Evolutionary conservation across 768 basidiomycete genomes (phyloP).

Genomic region (Phaffia australis): DNA sequence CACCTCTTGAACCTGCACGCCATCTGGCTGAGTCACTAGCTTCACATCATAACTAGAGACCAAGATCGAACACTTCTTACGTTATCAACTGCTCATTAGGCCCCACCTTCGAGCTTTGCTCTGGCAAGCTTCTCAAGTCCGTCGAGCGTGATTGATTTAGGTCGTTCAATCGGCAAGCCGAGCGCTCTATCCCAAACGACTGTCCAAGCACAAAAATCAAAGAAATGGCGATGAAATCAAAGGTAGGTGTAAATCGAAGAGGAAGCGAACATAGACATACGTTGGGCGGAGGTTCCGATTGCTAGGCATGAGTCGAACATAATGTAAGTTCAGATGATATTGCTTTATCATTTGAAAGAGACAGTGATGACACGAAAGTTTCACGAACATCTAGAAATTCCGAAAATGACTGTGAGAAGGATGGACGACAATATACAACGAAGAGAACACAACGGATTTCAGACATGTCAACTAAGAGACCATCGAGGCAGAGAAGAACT

Average conservation of each 20-base stretch:
- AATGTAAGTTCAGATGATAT: neutral
- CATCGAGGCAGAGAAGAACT: conserved; percentile 54
- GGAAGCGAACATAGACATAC: conserved; percentile 43
- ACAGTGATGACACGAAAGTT: too few species aligned
- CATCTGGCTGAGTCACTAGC: too few species aligned
- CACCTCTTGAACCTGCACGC: too few species aligned
- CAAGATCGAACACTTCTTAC: too few species aligned
- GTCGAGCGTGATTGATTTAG: conserved; percentile 48
- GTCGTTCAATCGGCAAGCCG: conserved; percentile 75
- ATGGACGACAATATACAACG: too few species aligned
- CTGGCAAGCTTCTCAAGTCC: conserved; percentile 1
- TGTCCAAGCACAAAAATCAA: conserved; percentile 35
- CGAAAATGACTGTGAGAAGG: conserved; percentile 94
- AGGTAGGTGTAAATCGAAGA: conserved; percentile 49
- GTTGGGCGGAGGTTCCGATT: conserved; percentile 65
- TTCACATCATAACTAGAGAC: too few species aligned
- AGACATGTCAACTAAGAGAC: neutral
- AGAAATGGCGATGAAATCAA: conserved; percentile 94
- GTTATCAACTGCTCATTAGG: too few species aligned
- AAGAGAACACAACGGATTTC: conserved; percentile 49
- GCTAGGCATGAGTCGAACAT: neutral
- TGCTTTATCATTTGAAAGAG: neutral
- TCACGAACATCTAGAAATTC: conserved; percentile 61
- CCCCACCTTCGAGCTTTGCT: neutral
- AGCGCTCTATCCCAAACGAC: conserved; percentile 53